Evolutionary conservation across 2,329 filamentous ascomycete species (phyloP), one percentile per base, ranked within the genome.

Genomic region (Cordyceps javanica): DNA sequence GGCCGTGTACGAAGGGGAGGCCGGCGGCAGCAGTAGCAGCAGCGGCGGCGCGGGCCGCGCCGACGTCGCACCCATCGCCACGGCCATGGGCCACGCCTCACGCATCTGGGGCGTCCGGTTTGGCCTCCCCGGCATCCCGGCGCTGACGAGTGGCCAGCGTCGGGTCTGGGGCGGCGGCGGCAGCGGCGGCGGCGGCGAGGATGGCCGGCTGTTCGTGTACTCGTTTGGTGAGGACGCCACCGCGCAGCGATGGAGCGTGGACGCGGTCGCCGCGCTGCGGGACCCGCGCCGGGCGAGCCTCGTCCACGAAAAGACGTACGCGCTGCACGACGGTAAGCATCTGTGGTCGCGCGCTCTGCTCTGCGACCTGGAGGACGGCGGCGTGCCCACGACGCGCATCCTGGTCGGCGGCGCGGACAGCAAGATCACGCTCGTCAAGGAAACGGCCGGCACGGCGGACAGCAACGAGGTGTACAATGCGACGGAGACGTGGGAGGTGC

Each of bases 81-180:
- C 86, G 45, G 86, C 81, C 2, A 96, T 94, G 88, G 93, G 89
- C 0, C 94, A 99, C 71, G 73, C 82, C 3, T 96, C 93, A 8
- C 83, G 94, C 59, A 96, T 99, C 62, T 99, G 94, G 94, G 82
- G 85, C 46, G 84, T 96, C 9, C 80, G 82, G 56, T 94, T 97
- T 62, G 72, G 85, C 3, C 55, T 66, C 39, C 63, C 50, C 34
- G 60, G 19, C 21, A 11, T 4, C 1, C 5, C 25, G 3, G 26
- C 26, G 3, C 36, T 57, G 2, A 46, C 45, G 5, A 5, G 19
- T 16, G n/a, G 26, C n/a, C 19, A 41, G 30, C 25, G 25, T 3
- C 49, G 14, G 26, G 7, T 5, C 4, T 53, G 49, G 49, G 11
- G 38, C 19, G n/a, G 60, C 19, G 63, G 66, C 26, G 58, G 62